Percentiles rank a stretch among this genome's conserved stretches.
Evolutionary conservation across 2,329 filamentous ascomycete genomes (phyloP).

Genomic region (Microcyclospora tardicrescens): DNA sequence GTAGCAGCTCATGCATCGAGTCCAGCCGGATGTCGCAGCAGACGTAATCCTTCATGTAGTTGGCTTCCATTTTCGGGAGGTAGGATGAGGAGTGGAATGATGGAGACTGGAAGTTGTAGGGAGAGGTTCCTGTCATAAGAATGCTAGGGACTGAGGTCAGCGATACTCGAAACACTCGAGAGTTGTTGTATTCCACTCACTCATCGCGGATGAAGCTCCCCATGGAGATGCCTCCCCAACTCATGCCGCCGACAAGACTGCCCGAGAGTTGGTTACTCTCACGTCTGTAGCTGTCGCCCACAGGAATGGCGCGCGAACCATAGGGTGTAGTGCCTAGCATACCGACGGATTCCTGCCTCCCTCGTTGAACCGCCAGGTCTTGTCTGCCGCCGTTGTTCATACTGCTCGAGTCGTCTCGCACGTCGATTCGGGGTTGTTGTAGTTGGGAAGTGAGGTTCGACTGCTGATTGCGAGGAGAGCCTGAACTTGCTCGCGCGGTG

Average conservation of each 20-base stretch:
- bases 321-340: slow-evolving; percentile 39
- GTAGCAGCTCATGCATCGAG: slow-evolving; percentile 84
- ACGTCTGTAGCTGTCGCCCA: slow-evolving; percentile 38
- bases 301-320: slow-evolving; percentile 48
- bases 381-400: slow-evolving; percentile 10
- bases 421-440: slow-evolving; percentile 35
- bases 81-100: slow-evolving; percentile 96
- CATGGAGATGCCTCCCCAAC: slow-evolving; percentile 91
- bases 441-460: slow-evolving; percentile 52
- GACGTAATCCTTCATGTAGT: slow-evolving; percentile 94
- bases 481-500: slow-evolving; percentile 38
- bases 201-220: slow-evolving; percentile 96
- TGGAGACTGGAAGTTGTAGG: slow-evolving; percentile 72
- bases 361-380: slow-evolving; percentile 23
- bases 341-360: slow-evolving; percentile 43
- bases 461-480: slow-evolving; percentile 47
- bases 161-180: not conserved
- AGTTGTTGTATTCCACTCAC: slow-evolving; percentile 48
- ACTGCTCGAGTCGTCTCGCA: slow-evolving; percentile 15
- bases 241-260: slow-evolving; percentile 66
- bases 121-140: slow-evolving; percentile 93
- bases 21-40: slow-evolving; percentile 85
- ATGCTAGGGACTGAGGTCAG: slow-evolving; percentile 45
- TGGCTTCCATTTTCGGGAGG: slow-evolving; percentile 87
- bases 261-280: slow-evolving; percentile 44